Base-by-base conservation (phyloP, 768 basidiomycete genomes). In the Hortiboletus flavorubellus region DNA sequence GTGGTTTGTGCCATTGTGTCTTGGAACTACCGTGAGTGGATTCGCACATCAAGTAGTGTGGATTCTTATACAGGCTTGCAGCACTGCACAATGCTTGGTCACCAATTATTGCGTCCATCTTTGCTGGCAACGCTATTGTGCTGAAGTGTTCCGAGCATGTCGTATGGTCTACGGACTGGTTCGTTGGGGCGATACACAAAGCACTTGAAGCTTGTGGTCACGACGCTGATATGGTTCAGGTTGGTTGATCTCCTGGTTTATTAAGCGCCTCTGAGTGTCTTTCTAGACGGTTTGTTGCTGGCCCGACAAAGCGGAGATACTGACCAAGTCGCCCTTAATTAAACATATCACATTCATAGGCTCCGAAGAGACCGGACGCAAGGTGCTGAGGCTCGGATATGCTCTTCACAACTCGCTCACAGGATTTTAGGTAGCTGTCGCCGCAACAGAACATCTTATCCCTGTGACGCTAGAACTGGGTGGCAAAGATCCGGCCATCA, bases 291-390 rank as follows among this genome's bases (percentile, higher is more conserved):
- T 94, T 29, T 88, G 87, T 58, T 97, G 94, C 68, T 89, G 85
- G 68, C 95, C 96, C 0, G 88, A 93, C 38, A 80, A 91, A 59
- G 97, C 93, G 1, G 83, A 87, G 46, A 83, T 83, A 1, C 70
- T 99, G 44, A 98, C 93, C 0, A 82, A 75, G 69, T 86, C 88
- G 1, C 84, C 89, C 0, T 64, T 79, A 29, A 87, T 99, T 58
- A 91, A 89, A 64, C 97, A 99, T 64, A 95, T 98, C 59, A 97
- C 93, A 2, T 96, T 96, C 68, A 93, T 95, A 67, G 89, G 92
- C 26, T 92, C 89, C 5, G 89, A 90, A 63, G 74, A 75, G 46
- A 81, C 91, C 45, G 91, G 91, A 31, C 84, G 86, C 45, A 83
- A 85, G 77, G 89, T 87, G 39, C 42, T 34, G 39, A 63, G 12